A percentile compares a stretch with the other conserved stretches of the same genome.
These are phyloP conservation scores for Sesbania bispinosa DNA, from an alignment of 306 rosid genomes.

Conservation along the genomic window DNA sequence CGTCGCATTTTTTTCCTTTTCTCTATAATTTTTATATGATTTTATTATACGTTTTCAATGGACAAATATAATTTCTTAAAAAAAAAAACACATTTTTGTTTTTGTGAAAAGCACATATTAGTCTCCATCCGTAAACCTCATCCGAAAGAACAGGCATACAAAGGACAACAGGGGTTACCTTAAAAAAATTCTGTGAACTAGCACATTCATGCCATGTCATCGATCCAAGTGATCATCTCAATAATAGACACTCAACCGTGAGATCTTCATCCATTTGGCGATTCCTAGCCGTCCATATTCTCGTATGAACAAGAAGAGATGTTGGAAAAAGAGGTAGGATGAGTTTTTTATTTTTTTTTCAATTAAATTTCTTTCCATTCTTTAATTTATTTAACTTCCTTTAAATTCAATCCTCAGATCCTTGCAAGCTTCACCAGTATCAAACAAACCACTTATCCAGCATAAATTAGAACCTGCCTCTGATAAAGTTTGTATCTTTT, in stretches of 20 bases:
- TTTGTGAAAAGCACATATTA: no score
- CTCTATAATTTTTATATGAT: no score
- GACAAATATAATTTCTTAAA: no score
- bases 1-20: no score
- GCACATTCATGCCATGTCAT: constrained; percentile 31
- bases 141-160: constrained; percentile 5
- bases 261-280: constrained; percentile 24
- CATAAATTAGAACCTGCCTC: constrained; percentile 9
- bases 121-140: no score
- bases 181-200: not conserved
- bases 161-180: not conserved
- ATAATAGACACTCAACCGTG: not conserved
- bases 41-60: no score
- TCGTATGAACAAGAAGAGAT: not conserved
- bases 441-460: constrained; percentile 15
- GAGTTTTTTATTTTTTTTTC: not conserved
- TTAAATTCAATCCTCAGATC: constrained; percentile 27
- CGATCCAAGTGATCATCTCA: constrained; percentile 30
- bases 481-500: not conserved
- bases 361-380: not conserved
- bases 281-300: constrained; percentile 38
- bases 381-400: not conserved
- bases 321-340: not conserved
- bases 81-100: no score
- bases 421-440: constrained; percentile 29